Base-by-base conservation (phyloP, 768 basidiomycete species). In the Mrakia gelida region DNA sequence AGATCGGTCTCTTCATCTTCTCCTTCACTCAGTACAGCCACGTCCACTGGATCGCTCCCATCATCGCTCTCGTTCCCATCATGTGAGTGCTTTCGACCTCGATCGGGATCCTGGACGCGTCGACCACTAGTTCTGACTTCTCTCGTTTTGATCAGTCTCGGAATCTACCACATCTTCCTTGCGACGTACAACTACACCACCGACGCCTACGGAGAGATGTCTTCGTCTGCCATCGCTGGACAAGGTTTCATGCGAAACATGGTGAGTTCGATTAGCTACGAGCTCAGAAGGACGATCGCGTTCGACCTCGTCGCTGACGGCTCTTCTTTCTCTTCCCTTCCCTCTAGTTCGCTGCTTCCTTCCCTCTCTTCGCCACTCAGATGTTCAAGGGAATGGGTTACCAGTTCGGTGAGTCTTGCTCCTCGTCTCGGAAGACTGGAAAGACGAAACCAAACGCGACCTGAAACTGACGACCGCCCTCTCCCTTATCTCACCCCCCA, bases 311-410 rank as follows among this genome's bases (percentile, higher is more conserved):
- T n/a, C 6, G 5, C 70, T 28, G 49, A 52, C 49, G 49, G 15
- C 49, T 15, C 8, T 38, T 52, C n/a, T 10, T 49, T 49, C 18
- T 28, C 18, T 2, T 41, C 13, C 45, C 45, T 28, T 18, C 45
- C 7, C 2, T 13, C 41, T 13, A 41, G 56, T 74, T 74, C 41
- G 74, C 74, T n/a, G 74, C 74, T 5, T 45, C 41, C 0, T 92
- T 93, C 82, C 92, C 92, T 1, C 84, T 93, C 26, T 93, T 93
- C 80, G 91, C 89, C 3, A 89, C 90, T 32, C 85, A 87, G 49
- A 91, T 92, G 89, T 72, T 77, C 76, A 9, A 65, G 11, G 71
- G 71, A 30, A 77, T 77, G 71, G 71, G 59, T 13, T 54, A 18
- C 49, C 49, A 73, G 28, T 49, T 30, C 32, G 49, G 59, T 59